Percentiles rank a stretch among this genome's conserved stretches.
These are phyloP conservation scores for Tuber aestivum DNA, from an alignment of 495 filamentous ascomycete species.

Conservation along the genomic window DNA sequence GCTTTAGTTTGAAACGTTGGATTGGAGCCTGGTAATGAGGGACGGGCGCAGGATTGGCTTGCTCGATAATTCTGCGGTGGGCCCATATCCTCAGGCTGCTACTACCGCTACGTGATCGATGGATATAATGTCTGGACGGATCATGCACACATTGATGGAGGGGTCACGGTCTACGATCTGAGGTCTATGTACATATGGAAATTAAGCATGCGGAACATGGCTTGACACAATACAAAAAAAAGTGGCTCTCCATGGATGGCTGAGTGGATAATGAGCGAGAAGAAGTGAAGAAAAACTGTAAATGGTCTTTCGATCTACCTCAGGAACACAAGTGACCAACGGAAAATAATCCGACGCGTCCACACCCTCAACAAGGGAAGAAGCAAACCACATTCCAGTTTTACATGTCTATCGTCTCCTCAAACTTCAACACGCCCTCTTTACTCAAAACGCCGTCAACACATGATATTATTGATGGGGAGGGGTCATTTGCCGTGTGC, in stretches of 20 bases:
- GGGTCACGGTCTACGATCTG: neutral
- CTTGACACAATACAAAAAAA: slow-evolving; percentile 9
- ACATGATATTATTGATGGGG: slow-evolving; percentile 48
- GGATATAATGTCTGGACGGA: neutral
- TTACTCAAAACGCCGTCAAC: slow-evolving; percentile 81
- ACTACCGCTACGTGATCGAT: neutral
- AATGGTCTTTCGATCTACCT: neutral
- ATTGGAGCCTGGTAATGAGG: slow-evolving; percentile 29
- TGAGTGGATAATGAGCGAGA: neutral
- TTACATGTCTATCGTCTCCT: slow-evolving; percentile 90
- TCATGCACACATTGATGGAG: neutral
- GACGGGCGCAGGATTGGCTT: slow-evolving; percentile 29
- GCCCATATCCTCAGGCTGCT: slow-evolving; percentile 26
- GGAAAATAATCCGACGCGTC: neutral
- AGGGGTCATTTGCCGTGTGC: slow-evolving; percentile 61
- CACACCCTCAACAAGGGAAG: neutral
- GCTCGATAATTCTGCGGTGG: slow-evolving; percentile 26
- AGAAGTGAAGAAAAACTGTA: neutral
- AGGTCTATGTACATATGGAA: slow-evolving; percentile 29
- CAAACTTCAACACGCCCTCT: slow-evolving; percentile 84
- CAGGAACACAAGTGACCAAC: neutral
- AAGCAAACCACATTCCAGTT: neutral
- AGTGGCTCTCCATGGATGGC: neutral
- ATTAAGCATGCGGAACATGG: neutral
- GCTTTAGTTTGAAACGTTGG: slow-evolving; percentile 34